Conservation (phyloP, 139 green algal genomes). For the Chlamydomonas urium region DNA sequence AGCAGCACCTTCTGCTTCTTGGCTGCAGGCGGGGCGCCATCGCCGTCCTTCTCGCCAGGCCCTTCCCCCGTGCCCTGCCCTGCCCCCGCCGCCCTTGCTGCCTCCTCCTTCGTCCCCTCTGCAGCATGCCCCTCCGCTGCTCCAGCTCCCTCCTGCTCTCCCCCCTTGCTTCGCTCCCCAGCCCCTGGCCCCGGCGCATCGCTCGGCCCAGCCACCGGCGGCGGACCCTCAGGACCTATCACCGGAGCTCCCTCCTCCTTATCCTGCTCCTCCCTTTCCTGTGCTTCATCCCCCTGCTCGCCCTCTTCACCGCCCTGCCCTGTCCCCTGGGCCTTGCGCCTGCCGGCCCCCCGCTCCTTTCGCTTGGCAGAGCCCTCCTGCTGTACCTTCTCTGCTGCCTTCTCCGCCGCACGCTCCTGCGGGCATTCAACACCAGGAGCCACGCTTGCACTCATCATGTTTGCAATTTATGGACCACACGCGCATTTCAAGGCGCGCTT, state of each 20-base stretch:
- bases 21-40: background rate
- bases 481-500: too few relatives aligned
- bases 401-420: background rate
- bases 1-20: conserved; percentile 20
- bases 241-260: background rate
- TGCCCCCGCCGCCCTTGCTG: background rate
- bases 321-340: background rate
- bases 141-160: too few relatives aligned
- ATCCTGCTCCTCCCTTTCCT: background rate
- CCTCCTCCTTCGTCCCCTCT: background rate
- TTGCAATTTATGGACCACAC: too few relatives aligned
- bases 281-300: background rate
- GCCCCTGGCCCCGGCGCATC: background rate
- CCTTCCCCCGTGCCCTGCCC: too few relatives aligned
- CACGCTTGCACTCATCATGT: too few relatives aligned
- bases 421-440: too few relatives aligned
- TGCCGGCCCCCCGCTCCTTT: background rate
- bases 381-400: background rate
- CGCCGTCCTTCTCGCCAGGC: too few relatives aligned
- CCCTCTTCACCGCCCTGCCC: background rate
- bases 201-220: background rate
- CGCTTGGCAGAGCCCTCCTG: background rate
- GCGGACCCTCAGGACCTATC: background rate
- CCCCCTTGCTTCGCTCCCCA: too few relatives aligned
- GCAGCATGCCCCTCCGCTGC: too few relatives aligned